Evolutionary conservation across 1,284 basidiomycete genomes (phyloP), one percentile per base, ranked within the genome.

Genomic region (Cystobasidium sp.): DNA sequence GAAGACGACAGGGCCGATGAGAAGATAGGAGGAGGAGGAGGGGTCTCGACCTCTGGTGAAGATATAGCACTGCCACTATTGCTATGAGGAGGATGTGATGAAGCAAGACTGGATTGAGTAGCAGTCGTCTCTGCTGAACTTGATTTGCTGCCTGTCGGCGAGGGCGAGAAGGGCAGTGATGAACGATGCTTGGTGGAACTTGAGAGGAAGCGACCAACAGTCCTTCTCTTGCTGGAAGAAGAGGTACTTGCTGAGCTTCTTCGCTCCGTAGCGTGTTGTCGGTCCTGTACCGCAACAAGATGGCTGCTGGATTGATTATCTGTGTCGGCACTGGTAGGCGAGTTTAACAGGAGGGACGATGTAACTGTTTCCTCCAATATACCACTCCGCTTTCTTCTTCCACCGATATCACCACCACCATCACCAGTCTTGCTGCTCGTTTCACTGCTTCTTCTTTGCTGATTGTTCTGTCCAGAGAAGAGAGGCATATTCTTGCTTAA

Each of bases 81-180:
- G n/a, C n/a, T 49, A 31, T 39, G 56, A 18, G n/a, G 1, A 41
- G 56, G 56, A 59, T n/a, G 16, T 41, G 12, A 31, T 5, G 56
- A 41, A 6, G 14, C 12, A 14, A 59, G 39, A 14, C 37, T 41
- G 37, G 56, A 39, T n/a, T 41, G 56, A 12, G 56, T 59, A 5
- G n/a, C 39, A 6, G 56, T 59, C 6, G 56, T 59, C 18, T 59
- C 56, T 41, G 56, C 56, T 5, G 56, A 59, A n/a, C 37, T 41
- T 6, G 56, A 59, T 24, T 59, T 59, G 56, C 56, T 59, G 39
- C 37, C 56, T 18, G 56, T 59, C 3, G 56, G 56, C 1, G 56
- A 59, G 39, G 46, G 14, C 6, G 46, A 49, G 14, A n/a, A 49
- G n/a, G 56, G 56, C 31, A 41, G 56, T 14, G 43, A 39, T 59